Base-by-base conservation (phyloP, 2,329 filamentous ascomycete genomes). In the Botrytis elliptica region DNA sequence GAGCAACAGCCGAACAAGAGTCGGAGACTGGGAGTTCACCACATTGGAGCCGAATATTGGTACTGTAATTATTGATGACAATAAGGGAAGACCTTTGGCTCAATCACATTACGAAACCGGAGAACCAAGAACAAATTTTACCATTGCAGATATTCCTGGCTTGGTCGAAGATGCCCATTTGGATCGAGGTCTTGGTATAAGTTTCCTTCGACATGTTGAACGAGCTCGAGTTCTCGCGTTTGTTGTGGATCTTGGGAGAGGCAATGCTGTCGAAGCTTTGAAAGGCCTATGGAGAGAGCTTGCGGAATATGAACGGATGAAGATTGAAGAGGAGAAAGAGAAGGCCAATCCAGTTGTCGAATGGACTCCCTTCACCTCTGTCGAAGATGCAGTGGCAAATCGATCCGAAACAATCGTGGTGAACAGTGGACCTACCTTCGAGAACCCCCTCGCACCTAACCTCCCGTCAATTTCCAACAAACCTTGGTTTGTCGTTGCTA, bases 11-110 rank as follows among this genome's bases (percentile, higher is more conserved):
- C 91, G 94, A 74, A 93, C 96, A 2, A 89, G 96, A 57, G 90
- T 99, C 7, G 96, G 96, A 59, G 91, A 93, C 81, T 99, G 96
- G 96, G 95, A 94, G 16, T 99, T 99, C 82, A 99, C 96, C 4
- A 99, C 96, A 0, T 86, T 99, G 14, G 92, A 95, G 78, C 96
- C 96, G 4, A 98, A 97, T 78, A 97, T 99, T 72, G 96, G 96
- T 69, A 99, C 96, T 0, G 94, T 99, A 10, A 92, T 98, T 22
- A 88, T 99, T 18, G 96, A 99, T 82, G 89, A 95, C 81, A 89
- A 96, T 84, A 91, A 90, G 74, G 94, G 95, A 3, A 89, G 93
- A 0, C 93, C 94, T 1, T 73, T 84, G 9, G 82, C 76, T 79
- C 83, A 79, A 77, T 81, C 80, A 78, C 83, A 78, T 29, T 85